Evolutionary conservation across 352 stramenopile genomes (phyloP).

Genomic region (Pythium graminicola): DNA sequence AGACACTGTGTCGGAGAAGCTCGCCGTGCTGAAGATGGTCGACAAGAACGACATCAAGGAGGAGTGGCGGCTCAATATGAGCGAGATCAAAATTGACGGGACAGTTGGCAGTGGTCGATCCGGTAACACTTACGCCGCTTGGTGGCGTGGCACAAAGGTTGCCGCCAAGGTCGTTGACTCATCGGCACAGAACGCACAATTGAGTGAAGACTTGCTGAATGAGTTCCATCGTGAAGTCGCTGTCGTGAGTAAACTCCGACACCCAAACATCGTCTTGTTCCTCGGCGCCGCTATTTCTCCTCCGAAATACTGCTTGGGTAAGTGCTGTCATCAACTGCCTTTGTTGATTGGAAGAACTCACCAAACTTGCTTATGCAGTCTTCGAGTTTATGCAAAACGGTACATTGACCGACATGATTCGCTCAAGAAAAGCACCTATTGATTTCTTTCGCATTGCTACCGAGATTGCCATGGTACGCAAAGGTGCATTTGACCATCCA

Average conservation of each 20-base stretch:
- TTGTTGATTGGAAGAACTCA: not conserved
- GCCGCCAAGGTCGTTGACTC: constrained; percentile 75
- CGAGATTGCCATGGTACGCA: constrained; percentile 69
- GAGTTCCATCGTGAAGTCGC: constrained; percentile 83
- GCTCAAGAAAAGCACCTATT: constrained; percentile 49
- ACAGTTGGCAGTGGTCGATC: constrained; percentile 65
- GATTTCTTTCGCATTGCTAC: constrained; percentile 76
- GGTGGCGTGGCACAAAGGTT: constrained; percentile 74
- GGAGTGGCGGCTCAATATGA: constrained; percentile 73
- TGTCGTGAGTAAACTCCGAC: constrained; percentile 77
- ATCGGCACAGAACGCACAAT: constrained; percentile 50
- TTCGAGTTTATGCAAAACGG: constrained; percentile 88
- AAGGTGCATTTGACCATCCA: no score
- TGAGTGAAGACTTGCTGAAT: constrained; percentile 76
- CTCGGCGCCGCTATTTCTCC: constrained; percentile 70
- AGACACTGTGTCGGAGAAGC: constrained; percentile 49
- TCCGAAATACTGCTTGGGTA: constrained; percentile 77
- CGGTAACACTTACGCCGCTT: constrained; percentile 71
- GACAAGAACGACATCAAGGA: constrained; percentile 82
- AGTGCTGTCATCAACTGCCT: constrained; percentile 6
- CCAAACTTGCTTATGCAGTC: constrained; percentile 25
- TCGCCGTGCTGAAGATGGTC: constrained; percentile 73
- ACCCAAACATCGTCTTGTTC: constrained; percentile 85
- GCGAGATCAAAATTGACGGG: constrained; percentile 65
- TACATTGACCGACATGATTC: constrained; percentile 80